Evolutionary conservation across 2,329 filamentous ascomycete species (phyloP).

Genomic region (Emmonsia crescens): DNA sequence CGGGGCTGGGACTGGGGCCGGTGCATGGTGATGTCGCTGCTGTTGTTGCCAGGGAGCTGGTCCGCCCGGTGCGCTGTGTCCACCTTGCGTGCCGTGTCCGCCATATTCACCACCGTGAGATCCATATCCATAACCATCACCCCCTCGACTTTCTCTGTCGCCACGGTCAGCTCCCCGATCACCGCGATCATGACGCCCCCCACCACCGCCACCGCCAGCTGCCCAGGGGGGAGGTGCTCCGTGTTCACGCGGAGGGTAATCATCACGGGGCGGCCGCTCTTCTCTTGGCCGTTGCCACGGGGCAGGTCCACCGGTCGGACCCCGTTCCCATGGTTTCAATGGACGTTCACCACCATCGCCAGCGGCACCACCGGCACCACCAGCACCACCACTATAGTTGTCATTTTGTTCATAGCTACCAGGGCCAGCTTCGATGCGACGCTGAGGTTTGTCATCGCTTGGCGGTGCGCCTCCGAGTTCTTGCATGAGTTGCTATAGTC

Average conservation of each 20-base stretch:
- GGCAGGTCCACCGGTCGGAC: conserved; percentile 65
- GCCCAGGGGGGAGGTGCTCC: conserved; percentile 23
- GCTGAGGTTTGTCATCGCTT: conserved; percentile 53
- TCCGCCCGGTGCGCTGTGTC: conserved; percentile 34
- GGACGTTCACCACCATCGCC: conserved; percentile 41
- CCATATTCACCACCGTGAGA: conserved; percentile 30
- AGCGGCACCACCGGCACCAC: too few relatives aligned
- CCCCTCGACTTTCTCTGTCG: conserved; percentile 23
- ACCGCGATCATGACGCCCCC: conserved; percentile 22
- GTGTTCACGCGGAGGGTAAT: conserved; percentile 23
- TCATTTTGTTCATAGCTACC: conserved; percentile 46
- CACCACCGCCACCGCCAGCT: conserved; percentile 20
- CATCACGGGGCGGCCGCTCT: conserved; percentile 43
- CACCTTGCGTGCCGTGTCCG: conserved; percentile 35
- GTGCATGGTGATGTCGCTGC: conserved; percentile 30
- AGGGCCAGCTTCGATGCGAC: conserved; percentile 79
- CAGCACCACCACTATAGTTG: conserved; percentile 29
- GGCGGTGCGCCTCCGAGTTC: conserved; percentile 71
- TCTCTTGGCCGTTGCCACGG: conserved; percentile 56
- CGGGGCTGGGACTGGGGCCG: conserved; percentile 31
- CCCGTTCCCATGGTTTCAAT: conserved; percentile 79
- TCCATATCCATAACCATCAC: conserved; percentile 23
- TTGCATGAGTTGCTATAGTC: conserved; percentile 78
- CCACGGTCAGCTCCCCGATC: conserved; percentile 36
- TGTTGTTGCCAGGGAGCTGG: conserved; percentile 54